A percentile compares a stretch with the other conserved stretches of the same genome.
Conservation (phyloP, 768 basidiomycete species). For the Mycena haematopus region DNA sequence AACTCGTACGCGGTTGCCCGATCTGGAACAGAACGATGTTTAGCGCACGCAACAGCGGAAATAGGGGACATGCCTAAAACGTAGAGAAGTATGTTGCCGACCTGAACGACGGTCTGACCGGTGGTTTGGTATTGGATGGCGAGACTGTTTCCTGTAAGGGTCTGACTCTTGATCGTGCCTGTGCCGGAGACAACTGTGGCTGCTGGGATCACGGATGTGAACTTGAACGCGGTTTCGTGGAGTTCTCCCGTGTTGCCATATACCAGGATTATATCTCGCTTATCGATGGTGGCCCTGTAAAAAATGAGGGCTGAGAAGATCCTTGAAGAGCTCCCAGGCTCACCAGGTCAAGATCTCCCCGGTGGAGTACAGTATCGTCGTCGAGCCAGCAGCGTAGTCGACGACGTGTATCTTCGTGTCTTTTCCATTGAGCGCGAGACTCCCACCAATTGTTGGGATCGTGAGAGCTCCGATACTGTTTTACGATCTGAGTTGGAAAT, state of each 20-base stretch:
- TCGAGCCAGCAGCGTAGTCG: slow-evolving; percentile 53
- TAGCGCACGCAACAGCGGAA: not conserved
- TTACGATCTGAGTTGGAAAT: not conserved
- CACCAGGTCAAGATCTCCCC: slow-evolving; percentile 58
- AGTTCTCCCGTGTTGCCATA: slow-evolving; percentile 55
- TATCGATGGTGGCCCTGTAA: slow-evolving; percentile 55
- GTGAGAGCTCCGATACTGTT: slow-evolving; percentile 45
- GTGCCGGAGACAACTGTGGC: slow-evolving; percentile 45
- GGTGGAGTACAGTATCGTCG: slow-evolving; percentile 52
- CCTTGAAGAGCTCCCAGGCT: not conserved
- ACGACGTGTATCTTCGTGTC: slow-evolving; percentile 60
- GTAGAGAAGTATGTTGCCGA: slow-evolving; percentile 50
- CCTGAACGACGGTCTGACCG: slow-evolving; percentile 53
- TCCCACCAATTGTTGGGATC: slow-evolving; percentile 51
- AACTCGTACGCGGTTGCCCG: slow-evolving; percentile 56
- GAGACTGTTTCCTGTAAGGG: slow-evolving; percentile 42
- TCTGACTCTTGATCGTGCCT: slow-evolving; percentile 43
- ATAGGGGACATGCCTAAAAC: slow-evolving; percentile 46
- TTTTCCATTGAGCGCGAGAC: slow-evolving; percentile 53
- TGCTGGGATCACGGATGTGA: slow-evolving; percentile 34
- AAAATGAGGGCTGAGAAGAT: not conserved
- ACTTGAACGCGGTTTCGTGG: slow-evolving; percentile 57
- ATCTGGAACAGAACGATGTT: slow-evolving; percentile 37
- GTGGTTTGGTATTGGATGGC: slow-evolving; percentile 53
- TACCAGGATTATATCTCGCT: slow-evolving; percentile 52